Base-by-base conservation (phyloP, 441 rosid genomes). In the Arabidopsis lyrata region DNA sequence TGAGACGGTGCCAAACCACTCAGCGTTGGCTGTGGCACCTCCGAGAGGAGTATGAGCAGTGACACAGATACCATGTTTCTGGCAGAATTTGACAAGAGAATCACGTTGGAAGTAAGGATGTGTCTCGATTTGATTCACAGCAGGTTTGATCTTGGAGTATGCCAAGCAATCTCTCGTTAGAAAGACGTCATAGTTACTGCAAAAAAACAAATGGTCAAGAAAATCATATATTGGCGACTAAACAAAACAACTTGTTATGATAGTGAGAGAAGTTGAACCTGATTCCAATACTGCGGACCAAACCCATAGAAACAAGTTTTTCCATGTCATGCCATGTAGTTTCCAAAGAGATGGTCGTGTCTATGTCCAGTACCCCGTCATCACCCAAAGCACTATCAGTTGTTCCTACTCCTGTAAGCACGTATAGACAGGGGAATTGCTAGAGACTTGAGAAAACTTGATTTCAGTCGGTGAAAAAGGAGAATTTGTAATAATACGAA, bases 291-390 rank as follows among this genome's bases (percentile, higher is more conserved):
- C 97, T 94, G 59, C 92, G 93, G 64, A 83, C 97, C 77, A 92
- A 83, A 74, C 97, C 97, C 91, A 79, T 83, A 66, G 95, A 86
- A 67, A 89, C 90, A 60, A 94, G 86, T 76, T 85, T 87, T 83
- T 94, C 99, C 99, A 92, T 94, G 41, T 85, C 83, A 80, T 82
- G 97, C 99, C 99, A 94, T 42, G 99, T 94, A 11, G 87, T 84
- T 74, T 92, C 95, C 81, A 94, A 75, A 18, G 99, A 84, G 42
- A 90, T 85, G 11, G 86, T 90, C 6, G 94, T 92, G 85, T 94
- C 94, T 29, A 94, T 89, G 49, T 90, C 97, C 81, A 94, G 78
- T 41, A 90, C 86, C 11, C 97, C 99, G 70, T 94, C 94, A 55
- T 84, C 87, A 4, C 81, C 97, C 82, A 90, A 67, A 32, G 91